These are phyloP conservation scores for Leccinum boreale DNA, from an alignment of 768 basidiomycete species.

Conservation along the genomic window DNA sequence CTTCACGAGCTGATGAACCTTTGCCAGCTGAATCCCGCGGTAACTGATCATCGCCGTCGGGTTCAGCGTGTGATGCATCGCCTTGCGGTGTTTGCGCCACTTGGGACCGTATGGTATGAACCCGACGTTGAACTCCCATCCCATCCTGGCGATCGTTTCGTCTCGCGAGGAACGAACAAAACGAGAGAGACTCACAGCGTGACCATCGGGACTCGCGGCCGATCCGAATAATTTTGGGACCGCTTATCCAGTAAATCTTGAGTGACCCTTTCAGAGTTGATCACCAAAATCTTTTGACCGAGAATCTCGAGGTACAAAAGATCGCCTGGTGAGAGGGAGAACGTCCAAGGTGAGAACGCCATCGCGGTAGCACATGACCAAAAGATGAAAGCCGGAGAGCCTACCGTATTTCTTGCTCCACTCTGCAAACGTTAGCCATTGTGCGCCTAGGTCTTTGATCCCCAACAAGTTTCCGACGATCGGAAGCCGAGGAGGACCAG, in stretches of 20 bases:
- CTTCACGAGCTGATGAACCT: conserved; percentile 30
- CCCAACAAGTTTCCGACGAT: conserved; percentile 44
- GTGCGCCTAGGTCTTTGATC: conserved; percentile 36
- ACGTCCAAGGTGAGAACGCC: neutral
- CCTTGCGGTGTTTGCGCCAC: conserved; percentile 38
- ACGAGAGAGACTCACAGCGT: conserved; percentile 10
- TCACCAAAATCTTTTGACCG: conserved; percentile 18
- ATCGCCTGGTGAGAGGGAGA: conserved; percentile 16
- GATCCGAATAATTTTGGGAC: conserved; percentile 27
- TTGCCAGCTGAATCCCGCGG: conserved; percentile 30
- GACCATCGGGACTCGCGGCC: conserved; percentile 24
- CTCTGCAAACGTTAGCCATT: conserved; percentile 38
- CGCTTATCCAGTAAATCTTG: conserved; percentile 30
- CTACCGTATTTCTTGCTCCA: conserved; percentile 44
- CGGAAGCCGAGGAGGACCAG: conserved; percentile 41
- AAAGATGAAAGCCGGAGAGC: too few species aligned
- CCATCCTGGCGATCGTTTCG: conserved; percentile 21
- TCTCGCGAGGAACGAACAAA: neutral
- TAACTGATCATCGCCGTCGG: conserved; percentile 30
- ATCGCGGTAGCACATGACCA: too few species aligned
- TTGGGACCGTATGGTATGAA: conserved; percentile 34
- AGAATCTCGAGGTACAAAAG: conserved; percentile 28
- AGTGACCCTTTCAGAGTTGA: conserved; percentile 24
- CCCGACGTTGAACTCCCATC: conserved; percentile 38
- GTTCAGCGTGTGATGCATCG: conserved; percentile 36